Base-by-base conservation (phyloP, 768 basidiomycete species). In the Auricularia heimuer region DNA sequence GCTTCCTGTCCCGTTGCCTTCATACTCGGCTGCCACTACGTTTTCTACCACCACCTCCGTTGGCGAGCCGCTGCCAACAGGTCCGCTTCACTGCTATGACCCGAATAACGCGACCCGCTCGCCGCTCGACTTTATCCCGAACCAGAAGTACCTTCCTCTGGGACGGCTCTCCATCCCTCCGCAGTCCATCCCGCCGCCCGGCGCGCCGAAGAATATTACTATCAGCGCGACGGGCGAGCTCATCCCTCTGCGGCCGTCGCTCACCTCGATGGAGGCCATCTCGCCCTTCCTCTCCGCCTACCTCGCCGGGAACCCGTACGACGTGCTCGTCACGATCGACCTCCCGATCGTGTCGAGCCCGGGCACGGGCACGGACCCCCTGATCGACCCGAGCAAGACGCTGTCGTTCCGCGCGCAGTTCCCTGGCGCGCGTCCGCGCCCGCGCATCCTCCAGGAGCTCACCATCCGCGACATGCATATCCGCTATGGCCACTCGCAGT, bases 401-500 rank as follows among this genome's bases (percentile, higher is more conserved):
- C 70, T 86, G 34, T 67, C 75, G 24, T 68, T 84, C 10, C 70
- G 80, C 34, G 66, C 74, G 60, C 77, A 83, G 18, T 92, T 93
- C 69, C 92, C 91, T 2, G 81, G 82, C 0, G 88, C 87, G 1
- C 73, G 78, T 58, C 84, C 85, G 3, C 81, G 79, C 33, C 90
- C 92, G 1, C 77, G 82, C 34, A 76, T 94, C 42, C 78, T 94
- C 14, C 83, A 82, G 12, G 78, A 89, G 67, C 86, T 93, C 54
- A 88, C 88, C 3, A 87, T 93, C 66, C 80, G 79, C 54, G 81
- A 89, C 70, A 92, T 93, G 91, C 83, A 82, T 69, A 79, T 92
- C 65, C 83, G 79, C 66, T 80, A 87, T 0, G 76, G 70, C 8
- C 65, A 67, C 34, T 29, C 56, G 21, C 42, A 29, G 21, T 58